These are phyloP conservation scores for Paramecium octaurelia DNA, from an alignment of 73 alveolate species.

Conservation along the genomic window DNA sequence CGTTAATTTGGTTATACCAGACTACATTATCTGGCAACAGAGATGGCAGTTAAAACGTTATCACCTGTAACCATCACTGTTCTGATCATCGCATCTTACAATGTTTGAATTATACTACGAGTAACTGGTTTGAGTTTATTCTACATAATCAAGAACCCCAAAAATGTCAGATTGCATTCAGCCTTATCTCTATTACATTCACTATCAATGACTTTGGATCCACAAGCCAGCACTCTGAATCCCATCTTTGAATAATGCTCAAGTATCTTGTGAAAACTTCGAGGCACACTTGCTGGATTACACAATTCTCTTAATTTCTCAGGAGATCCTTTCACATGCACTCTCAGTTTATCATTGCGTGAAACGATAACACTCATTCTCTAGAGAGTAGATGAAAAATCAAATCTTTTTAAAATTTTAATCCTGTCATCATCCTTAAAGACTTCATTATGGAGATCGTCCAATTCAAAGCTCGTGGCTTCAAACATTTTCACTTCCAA, in stretches of 20 bases:
- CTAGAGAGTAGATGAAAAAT: conserved; percentile 87
- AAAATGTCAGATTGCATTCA: conserved; percentile 83
- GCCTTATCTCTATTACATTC: conserved; percentile 78
- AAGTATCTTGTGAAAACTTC: conserved; percentile 77
- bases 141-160: conserved; percentile 88
- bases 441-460: conserved; percentile 58
- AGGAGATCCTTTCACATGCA: conserved; percentile 94
- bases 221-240: conserved; percentile 91
- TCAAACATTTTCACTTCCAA: conserved; percentile 93
- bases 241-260: conserved; percentile 87
- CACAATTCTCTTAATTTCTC: conserved; percentile 91
- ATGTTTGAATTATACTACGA: conserved; percentile 67
- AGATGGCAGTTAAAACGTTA: conserved; percentile 92
- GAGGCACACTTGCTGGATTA: conserved; percentile 77
- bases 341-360: conserved; percentile 50
- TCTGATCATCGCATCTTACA: conserved; percentile 80
- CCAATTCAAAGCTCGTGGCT: conserved; percentile 76
- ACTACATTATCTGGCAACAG: conserved; percentile 91
- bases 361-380: conserved; percentile 89
- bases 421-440: conserved; percentile 59
- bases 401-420: conserved; percentile 87
- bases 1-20: conserved; percentile 74
- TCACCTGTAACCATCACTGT: conserved; percentile 98
- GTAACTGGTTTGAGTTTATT: conserved; percentile 89
- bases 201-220: conserved; percentile 74